A percentile compares a stretch with the other conserved stretches of the same genome.
phyloP scores from a whole-genome alignment of 73 alveolate species.

The Vitrella brassicaformis region DNA sequence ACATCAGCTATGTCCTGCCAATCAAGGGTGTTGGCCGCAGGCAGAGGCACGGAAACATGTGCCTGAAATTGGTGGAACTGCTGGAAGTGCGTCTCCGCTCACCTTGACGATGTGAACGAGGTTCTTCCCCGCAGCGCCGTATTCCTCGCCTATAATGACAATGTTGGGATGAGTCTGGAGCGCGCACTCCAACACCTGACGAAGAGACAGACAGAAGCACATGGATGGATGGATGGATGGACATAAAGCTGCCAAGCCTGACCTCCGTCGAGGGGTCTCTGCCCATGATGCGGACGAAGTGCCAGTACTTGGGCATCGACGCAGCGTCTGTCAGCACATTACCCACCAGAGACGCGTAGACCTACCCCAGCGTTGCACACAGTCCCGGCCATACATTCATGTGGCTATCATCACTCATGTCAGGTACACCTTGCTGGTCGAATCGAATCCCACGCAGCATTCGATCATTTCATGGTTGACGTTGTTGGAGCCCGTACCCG shows the following conservation, averaged over 20 bases:
- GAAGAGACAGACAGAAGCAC: no score
- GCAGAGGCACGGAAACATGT: no score
- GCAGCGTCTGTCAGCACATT: constrained; percentile 74
- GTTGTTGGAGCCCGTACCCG: constrained; percentile 57
- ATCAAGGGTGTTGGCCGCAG: no score
- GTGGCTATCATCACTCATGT: not conserved
- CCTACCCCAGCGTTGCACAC: not conserved
- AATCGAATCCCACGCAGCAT: constrained; percentile 57
- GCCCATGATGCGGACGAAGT: constrained; percentile 72
- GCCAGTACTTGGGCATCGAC: constrained; percentile 44
- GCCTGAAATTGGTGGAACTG: no score
- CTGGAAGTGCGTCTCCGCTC: no score
- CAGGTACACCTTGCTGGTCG: constrained; percentile 48
- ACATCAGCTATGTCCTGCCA: constrained; percentile 50
- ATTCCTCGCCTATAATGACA: constrained; percentile 58
- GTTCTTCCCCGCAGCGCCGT: constrained; percentile 50
- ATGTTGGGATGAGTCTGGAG: constrained; percentile 64
- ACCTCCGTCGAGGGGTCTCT: constrained; percentile 65
- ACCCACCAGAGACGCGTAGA: constrained; percentile 41
- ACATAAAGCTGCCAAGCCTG: no score
- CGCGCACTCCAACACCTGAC: constrained; percentile 62
- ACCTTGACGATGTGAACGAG: constrained; percentile 54
- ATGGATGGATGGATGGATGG: no score
- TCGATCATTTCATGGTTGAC: constrained; percentile 47
- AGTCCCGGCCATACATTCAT: not conserved